Conservation (phyloP, 805 yeast genomes). For the Candida anglica region DNA sequence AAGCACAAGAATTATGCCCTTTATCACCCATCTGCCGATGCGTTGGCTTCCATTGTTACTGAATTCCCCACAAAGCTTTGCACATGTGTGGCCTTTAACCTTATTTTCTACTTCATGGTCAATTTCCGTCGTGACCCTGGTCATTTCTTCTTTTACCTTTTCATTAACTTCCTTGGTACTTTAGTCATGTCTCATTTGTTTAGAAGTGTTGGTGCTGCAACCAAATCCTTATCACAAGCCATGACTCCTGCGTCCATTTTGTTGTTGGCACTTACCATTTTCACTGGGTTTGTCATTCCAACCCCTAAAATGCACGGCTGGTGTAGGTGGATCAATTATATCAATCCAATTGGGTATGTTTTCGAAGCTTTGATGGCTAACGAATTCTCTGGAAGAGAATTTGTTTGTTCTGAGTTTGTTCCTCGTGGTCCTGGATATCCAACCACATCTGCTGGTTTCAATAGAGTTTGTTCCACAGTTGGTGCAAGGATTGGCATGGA, state of each 20-base stretch:
- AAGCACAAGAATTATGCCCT: constrained; percentile 55
- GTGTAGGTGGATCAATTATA: constrained; percentile 62
- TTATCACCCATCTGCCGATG: constrained; percentile 62
- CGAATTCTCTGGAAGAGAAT: constrained; percentile 47
- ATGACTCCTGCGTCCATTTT: constrained; percentile 56
- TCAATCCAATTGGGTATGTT: constrained; percentile 54
- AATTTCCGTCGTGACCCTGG: constrained; percentile 53
- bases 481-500: constrained; percentile 18
- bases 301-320: constrained; percentile 55
- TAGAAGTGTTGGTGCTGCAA: constrained; percentile 49
- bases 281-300: constrained; percentile 58
- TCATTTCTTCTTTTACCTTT: constrained; percentile 48
- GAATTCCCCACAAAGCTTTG: constrained; percentile 51
- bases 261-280: constrained; percentile 45
- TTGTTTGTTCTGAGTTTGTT: constrained; percentile 43
- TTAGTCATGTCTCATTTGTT: constrained; percentile 54
- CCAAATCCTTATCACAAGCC: constrained; percentile 46
- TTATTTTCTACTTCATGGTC: constrained; percentile 50
- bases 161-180: constrained; percentile 41
- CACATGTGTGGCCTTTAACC: constrained; percentile 44
- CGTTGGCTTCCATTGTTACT: constrained; percentile 54
- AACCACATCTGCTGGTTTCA: constrained; percentile 7
- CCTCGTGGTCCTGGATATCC: constrained; percentile 40
- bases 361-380: constrained; percentile 58
- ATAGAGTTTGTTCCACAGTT: constrained; percentile 15